Evolutionary conservation across 2,329 filamentous ascomycete genomes (phyloP).

Genomic region (Aspergillus cejpii): DNA sequence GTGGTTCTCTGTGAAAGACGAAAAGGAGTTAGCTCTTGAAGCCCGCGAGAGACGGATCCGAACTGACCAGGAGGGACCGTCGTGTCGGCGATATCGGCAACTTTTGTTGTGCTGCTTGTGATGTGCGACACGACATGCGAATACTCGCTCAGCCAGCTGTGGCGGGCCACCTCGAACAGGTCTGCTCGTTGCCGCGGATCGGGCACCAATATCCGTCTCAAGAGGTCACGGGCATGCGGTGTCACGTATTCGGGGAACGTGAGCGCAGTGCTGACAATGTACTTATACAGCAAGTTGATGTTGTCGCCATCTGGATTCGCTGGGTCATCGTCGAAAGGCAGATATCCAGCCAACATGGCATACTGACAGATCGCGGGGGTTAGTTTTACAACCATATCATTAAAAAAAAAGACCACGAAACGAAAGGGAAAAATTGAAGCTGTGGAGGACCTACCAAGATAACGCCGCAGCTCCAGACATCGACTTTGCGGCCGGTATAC

Average conservation of each 20-base stretch:
- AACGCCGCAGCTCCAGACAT: constrained; percentile 98
- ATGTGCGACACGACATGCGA: constrained; percentile 96
- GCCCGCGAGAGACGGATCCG: background rate
- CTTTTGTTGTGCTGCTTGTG: constrained; percentile 86
- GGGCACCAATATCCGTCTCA: constrained; percentile 88
- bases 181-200: constrained; percentile 93
- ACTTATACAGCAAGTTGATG: constrained; percentile 98
- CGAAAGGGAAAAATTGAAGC: background rate
- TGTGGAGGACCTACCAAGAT: constrained; percentile 72
- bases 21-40: constrained; percentile 5
- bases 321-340: constrained; percentile 96
- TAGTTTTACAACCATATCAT: too few relatives aligned
- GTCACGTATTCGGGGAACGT: constrained; percentile 99
- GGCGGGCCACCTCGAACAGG: constrained; percentile 90
- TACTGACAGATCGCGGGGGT: too few relatives aligned
- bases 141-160: constrained; percentile 97
- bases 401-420: too few relatives aligned
- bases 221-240: constrained; percentile 84
- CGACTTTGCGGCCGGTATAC: constrained; percentile 95
- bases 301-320: constrained; percentile 98
- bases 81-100: constrained; percentile 75
- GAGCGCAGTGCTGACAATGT: constrained; percentile 93
- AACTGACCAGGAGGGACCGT: constrained; percentile 55
- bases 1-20: constrained; percentile 39
- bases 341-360: constrained; percentile 94